Evolutionary conservation across 257 asterid species (phyloP), one percentile per base, ranked within the genome.

Genomic region (Nicotiana sylvestris): DNA sequence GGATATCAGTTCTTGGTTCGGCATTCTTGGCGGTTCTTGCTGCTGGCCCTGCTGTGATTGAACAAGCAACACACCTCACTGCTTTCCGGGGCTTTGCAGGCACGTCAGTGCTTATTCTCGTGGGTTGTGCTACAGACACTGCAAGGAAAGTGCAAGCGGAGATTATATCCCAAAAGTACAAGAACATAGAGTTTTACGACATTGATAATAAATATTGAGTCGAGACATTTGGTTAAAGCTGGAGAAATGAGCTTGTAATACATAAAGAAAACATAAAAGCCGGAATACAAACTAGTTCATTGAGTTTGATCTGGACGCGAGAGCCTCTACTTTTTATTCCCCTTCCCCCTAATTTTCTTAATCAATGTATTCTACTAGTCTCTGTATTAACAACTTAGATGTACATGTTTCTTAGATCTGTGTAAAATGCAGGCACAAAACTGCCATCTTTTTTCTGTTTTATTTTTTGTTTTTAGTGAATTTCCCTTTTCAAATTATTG

Each of bases 61-160:
- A 96, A 86, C 99, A 94, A 86, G 93, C 92, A 2, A 96, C 98
- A 15, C 98, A 94, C 83, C 94, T 96, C 81, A 89, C 98, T n/a
- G 98, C 99, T 30, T 96, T 96, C 78, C 90, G 95, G 81, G 98
- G 98, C 65, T 94, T 96, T 12, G 99, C 99, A 0, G 99, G 99
- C 82, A 96, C 98, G 4, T 96, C 99, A 0, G 97, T 96, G 82
- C 95, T 96, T 72, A 96, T 94, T 88, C 98, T 96, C 30, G 99
- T 96, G n/a, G 98, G 99, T 49, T 96, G 98, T 86, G 99, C 99
- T 2, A 94, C 98, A 12, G 99, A 96, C 89, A 94, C 99, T 0
- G 97, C 99, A 58, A 89, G 98, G 85, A 96, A 96, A 87, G 99
- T 96, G 62, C 93, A 93, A 85, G 99, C 99, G 2, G 97, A 90